phyloP scores from a whole-genome alignment of 2,329 filamentous ascomycete species.

The Diaporthe destruens region DNA sequence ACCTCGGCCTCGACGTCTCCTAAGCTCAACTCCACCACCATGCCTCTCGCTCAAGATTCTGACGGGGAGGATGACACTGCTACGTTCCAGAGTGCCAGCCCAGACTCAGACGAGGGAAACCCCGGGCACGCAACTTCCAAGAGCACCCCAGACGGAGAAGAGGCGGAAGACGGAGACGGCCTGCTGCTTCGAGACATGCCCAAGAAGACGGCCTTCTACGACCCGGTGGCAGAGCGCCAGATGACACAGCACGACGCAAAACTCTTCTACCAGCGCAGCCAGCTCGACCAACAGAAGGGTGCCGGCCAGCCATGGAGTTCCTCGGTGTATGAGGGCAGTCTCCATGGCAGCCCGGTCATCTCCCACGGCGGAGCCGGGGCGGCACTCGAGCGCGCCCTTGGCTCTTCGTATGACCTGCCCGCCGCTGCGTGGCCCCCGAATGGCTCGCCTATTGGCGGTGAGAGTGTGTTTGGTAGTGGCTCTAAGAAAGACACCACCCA shows the following conservation, averaged over 20 bases:
- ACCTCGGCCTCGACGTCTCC: constrained; percentile 53
- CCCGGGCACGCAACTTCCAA: constrained; percentile 24
- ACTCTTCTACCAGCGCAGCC: constrained; percentile 93
- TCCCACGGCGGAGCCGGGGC: constrained; percentile 39
- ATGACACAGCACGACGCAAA: constrained; percentile 96
- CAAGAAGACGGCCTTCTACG: constrained; percentile 87
- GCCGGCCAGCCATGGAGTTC: constrained; percentile 54
- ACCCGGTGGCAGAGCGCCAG: constrained; percentile 92
- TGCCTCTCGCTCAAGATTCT: constrained; percentile 51
- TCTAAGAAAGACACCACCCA: constrained; percentile 42
- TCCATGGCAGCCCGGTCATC: constrained; percentile 62
- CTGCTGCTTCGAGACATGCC: constrained; percentile 73
- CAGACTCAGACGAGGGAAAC: constrained; percentile 49
- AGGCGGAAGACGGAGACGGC: constrained; percentile 59
- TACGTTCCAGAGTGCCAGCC: constrained; percentile 49
- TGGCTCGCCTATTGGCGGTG: constrained; percentile 34
- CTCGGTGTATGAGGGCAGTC: constrained; percentile 53
- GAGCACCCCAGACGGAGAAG: constrained; percentile 36
- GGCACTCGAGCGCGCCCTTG: constrained; percentile 33
- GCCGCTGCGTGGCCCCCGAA: constrained; percentile 40
- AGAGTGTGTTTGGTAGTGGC: constrained; percentile 38
- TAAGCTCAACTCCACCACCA: constrained; percentile 48
- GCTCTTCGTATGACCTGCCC: constrained; percentile 34
- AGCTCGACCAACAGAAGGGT: constrained; percentile 67
- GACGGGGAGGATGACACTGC: constrained; percentile 54